These are phyloP conservation scores for Neurospora pannonica DNA, from an alignment of 495 filamentous ascomycete species.

Conservation along the genomic window DNA sequence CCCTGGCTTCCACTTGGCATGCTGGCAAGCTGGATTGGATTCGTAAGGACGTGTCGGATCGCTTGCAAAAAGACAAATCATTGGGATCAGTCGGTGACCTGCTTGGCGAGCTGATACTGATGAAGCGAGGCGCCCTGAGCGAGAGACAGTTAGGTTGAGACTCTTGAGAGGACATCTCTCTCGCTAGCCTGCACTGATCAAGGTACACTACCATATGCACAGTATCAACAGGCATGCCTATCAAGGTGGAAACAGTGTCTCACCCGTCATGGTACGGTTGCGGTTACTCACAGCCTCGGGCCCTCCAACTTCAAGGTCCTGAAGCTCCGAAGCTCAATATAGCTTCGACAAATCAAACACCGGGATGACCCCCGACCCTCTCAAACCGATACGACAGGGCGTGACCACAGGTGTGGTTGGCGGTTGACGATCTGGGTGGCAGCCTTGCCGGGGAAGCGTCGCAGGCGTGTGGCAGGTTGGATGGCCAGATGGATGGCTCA, in stretches of 20 bases:
- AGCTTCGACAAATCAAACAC: background rate
- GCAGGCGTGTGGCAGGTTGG: background rate
- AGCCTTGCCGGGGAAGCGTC: background rate
- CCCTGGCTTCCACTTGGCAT: constrained; percentile 3
- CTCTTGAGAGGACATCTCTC: background rate
- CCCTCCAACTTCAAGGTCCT: background rate
- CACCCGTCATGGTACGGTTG: background rate
- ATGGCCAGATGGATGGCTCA: background rate
- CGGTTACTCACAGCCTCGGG: background rate
- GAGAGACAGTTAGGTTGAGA: background rate
- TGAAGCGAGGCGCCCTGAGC: background rate
- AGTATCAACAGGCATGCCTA: constrained; percentile 1
- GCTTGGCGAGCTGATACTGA: background rate
- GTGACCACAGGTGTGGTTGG: background rate
- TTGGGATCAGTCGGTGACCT: background rate
- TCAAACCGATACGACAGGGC: background rate
- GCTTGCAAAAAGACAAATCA: background rate
- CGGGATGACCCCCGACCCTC: background rate
- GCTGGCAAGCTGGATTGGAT: constrained; percentile 2
- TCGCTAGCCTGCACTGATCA: background rate
- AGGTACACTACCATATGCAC: background rate
- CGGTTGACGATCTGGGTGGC: background rate
- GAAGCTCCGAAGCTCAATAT: background rate
- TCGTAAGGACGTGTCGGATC: background rate
- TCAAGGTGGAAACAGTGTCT: background rate